Percentiles rank a stretch among this genome's conserved stretches.
Evolutionary conservation across 2,329 filamentous ascomycete genomes (phyloP).

Genomic region (Didymella pomorum): DNA sequence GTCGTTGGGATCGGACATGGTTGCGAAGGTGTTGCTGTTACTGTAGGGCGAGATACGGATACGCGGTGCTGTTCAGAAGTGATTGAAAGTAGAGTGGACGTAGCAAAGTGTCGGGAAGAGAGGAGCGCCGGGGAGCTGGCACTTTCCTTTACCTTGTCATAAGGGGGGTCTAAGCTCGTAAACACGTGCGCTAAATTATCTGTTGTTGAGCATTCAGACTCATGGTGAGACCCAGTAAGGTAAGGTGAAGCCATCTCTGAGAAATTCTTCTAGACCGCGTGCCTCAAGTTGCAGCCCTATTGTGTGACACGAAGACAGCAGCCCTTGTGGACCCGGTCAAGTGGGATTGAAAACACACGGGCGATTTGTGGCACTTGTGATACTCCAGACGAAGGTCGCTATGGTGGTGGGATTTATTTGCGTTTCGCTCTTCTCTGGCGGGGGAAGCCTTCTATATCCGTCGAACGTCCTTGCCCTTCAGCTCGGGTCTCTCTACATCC

Average conservation of each 20-base stretch:
- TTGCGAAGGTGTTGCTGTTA: not conserved
- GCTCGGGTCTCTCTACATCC: constrained; percentile 89
- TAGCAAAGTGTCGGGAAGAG: not conserved
- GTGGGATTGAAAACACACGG: too few relatives aligned
- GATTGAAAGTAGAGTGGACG: not conserved
- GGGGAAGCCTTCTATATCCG: constrained; percentile 67
- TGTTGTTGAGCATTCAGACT: constrained; percentile 4
- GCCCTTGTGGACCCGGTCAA: not conserved
- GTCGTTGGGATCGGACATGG: constrained; percentile 10
- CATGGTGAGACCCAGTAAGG: constrained; percentile 19
- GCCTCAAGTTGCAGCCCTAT: not conserved
- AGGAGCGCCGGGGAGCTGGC: not conserved
- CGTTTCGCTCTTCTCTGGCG: not conserved
- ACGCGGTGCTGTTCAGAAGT: not conserved
- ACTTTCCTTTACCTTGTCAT: not conserved
- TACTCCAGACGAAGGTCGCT: too few relatives aligned
- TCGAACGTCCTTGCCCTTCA: constrained; percentile 85
- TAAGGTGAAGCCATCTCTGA: constrained; percentile 15
- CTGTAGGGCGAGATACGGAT: not conserved
- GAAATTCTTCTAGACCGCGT: constrained; percentile 8
- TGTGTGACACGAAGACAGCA: not conserved
- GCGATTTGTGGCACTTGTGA: too few relatives aligned
- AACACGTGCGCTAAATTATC: constrained; percentile 3
- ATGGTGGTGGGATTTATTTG: not conserved
- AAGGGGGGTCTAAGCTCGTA: not conserved